Evolutionary conservation across 176 grass and related monocot species (phyloP), one percentile per base, ranked within the genome.

Genomic region (Lolium rigidum): DNA sequence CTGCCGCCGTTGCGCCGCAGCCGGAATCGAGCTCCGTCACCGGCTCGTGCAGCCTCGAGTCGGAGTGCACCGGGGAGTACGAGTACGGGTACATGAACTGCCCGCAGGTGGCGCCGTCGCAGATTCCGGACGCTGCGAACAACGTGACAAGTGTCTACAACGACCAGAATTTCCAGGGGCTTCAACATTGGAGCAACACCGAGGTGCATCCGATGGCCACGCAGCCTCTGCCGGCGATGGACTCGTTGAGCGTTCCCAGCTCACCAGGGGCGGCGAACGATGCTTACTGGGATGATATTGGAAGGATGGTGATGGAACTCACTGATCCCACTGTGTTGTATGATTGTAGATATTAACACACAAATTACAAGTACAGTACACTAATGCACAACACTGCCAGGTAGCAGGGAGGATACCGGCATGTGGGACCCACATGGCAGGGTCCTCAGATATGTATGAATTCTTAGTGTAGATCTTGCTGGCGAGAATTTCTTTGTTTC

Each of bases 241-340:
- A 63, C 35, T 68, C 70, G 10, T 72, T 76, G 26, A 66, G 77
- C 71, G 31, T 41, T 85, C 28, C 62, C 10, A 82, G 65, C 83
- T 64, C 82, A 9, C 11, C 75, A 1, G 37, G 70, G 3, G 43
- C 20, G 10, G 22, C 57, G 25, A 71, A 90, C 18, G 90, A 93
- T 38, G 79, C 62, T 11, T 89, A 51, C 79, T 93, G 87, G 87
- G 91, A 93, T 44, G 94, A 96, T 74, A 81, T 96, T 62, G 85
- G 87, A 26, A 91, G 86, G 76, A 91, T 93, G 86, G 43, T 90
- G 43, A 91, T 88, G 87, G 94, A 96, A 50, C 66, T 84, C 6
- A 78, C 86, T 20, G 86, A 85, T 71, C 77, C 86, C 17, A 70
- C 37, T 47, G 22, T 60, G 14, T 65, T 87, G 66, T 90, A 86